Conservation (phyloP, 2,329 filamentous ascomycete genomes). For the Fusarium sp. region DNA sequence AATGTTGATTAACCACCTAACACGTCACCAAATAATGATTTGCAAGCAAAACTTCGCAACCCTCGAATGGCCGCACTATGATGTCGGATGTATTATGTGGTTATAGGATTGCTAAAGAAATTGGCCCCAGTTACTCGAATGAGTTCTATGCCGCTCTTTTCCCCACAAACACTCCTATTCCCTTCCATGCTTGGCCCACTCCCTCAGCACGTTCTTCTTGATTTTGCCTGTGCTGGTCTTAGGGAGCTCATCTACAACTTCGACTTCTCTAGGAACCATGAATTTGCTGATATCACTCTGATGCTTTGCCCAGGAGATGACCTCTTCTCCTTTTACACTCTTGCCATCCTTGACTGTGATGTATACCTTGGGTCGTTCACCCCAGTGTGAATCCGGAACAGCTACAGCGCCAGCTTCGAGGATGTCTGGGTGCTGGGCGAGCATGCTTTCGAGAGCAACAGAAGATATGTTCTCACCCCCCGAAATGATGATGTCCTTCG, state of each 20-base stretch:
- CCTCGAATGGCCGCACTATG: neutral
- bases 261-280: constrained; percentile 80
- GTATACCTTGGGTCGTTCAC: constrained; percentile 94
- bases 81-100: neutral
- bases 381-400: constrained; percentile 89
- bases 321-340: constrained; percentile 59
- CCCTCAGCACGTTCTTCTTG: constrained; percentile 90
- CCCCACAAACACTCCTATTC: constrained; percentile 7
- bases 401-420: constrained; percentile 93
- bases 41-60: neutral
- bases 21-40: neutral
- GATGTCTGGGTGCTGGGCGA: constrained; percentile 86
- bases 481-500: constrained; percentile 98
- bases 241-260: constrained; percentile 86
- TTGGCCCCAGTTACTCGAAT: neutral
- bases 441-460: constrained; percentile 88
- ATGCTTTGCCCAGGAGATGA: constrained; percentile 88
- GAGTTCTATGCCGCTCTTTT: neutral
- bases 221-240: constrained; percentile 98
- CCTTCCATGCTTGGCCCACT: constrained; percentile 70
- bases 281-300: constrained; percentile 86
- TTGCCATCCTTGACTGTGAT: constrained; percentile 80
- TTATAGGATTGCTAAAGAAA: neutral
- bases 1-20: constrained; percentile 34
- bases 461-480: constrained; percentile 98